A percentile compares a stretch with the other conserved stretches of the same genome.
These are phyloP conservation scores for Corylus americana DNA, from an alignment of 306 rosid genomes.

Conservation along the genomic window DNA sequence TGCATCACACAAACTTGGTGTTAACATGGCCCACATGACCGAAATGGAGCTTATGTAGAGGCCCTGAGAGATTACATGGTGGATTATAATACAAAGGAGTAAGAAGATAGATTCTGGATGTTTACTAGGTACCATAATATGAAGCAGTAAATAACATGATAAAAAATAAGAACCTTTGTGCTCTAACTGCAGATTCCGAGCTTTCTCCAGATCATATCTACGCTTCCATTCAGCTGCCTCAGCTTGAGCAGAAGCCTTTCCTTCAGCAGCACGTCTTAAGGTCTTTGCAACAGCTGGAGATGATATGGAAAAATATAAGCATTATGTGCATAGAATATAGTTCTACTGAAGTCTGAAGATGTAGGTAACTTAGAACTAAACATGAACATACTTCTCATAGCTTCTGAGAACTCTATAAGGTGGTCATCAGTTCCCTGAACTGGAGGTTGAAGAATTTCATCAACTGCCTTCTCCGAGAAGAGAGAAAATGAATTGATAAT, in stretches of 20 bases:
- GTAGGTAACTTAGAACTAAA: slow-evolving; percentile 32
- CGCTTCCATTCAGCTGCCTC: slow-evolving; percentile 99
- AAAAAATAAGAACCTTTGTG: slow-evolving; percentile 48
- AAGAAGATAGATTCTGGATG: background rate
- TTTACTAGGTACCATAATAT: background rate
- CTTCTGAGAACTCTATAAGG: slow-evolving; percentile 94
- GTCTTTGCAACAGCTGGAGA: slow-evolving; percentile 91
- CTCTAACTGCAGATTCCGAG: slow-evolving; percentile 60
- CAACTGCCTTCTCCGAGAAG: slow-evolving; percentile 73
- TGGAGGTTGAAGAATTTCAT: slow-evolving; percentile 74
- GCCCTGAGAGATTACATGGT: background rate
- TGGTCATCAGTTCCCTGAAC: slow-evolving; percentile 78
- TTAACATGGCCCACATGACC: background rate
- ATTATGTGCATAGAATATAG: slow-evolving; percentile 29
- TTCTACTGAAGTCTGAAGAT: slow-evolving; percentile 25
- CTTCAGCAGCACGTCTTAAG: slow-evolving; percentile 84
- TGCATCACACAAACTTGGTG: background rate
- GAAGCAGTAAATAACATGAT: background rate
- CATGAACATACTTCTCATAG: slow-evolving; percentile 78
- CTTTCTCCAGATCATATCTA: slow-evolving; percentile 85
- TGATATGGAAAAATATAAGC: slow-evolving; percentile 38
- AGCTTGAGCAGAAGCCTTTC: slow-evolving; percentile 90
- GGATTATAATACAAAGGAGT: background rate
- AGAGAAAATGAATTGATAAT: slow-evolving; percentile 58
- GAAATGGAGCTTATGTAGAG: background rate